Evolutionary conservation across 345 rosid genomes (phyloP).

Genomic region (Microthlaspi erraticum): DNA sequence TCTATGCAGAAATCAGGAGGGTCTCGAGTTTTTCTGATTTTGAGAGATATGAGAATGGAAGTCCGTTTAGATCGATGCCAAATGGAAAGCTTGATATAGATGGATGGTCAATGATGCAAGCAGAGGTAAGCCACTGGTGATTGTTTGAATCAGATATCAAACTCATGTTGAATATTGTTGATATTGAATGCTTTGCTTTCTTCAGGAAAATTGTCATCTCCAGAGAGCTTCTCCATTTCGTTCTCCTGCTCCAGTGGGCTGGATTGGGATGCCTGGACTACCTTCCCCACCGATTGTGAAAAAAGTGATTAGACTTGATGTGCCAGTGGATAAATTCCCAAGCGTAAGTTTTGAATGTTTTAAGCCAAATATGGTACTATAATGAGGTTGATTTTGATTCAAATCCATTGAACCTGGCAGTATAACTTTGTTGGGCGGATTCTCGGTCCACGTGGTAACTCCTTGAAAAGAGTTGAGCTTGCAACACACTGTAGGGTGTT

Average conservation of each 20-base stretch:
- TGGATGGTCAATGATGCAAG: slow-evolving; percentile 79
- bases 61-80: slow-evolving; percentile 77
- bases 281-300: slow-evolving; percentile 68
- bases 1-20: slow-evolving; percentile 75
- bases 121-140: slow-evolving; percentile 63
- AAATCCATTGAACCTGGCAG: slow-evolving; percentile 55
- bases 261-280: slow-evolving; percentile 76
- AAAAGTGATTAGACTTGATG: slow-evolving; percentile 84
- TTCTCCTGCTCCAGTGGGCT: slow-evolving; percentile 64
- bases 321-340: slow-evolving; percentile 91
- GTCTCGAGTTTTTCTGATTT: slow-evolving; percentile 66
- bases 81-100: slow-evolving; percentile 82
- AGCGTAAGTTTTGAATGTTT: slow-evolving; percentile 56
- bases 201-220: slow-evolving; percentile 77
- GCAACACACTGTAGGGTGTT: slow-evolving; percentile 83
- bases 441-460: slow-evolving; percentile 98
- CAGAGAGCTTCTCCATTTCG: slow-evolving; percentile 72
- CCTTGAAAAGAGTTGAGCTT: slow-evolving; percentile 90
- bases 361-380: background rate
- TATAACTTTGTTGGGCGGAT: slow-evolving; percentile 93
- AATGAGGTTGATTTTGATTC: background rate
- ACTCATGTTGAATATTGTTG: background rate
- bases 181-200: slow-evolving; percentile 39
- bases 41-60: slow-evolving; percentile 83
- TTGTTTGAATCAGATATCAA: slow-evolving; percentile 9